A percentile compares a stretch with the other conserved stretches of the same genome.
Evolutionary conservation across 2,329 filamentous ascomycete genomes (phyloP).

Genomic region (Metarhizium album): DNA sequence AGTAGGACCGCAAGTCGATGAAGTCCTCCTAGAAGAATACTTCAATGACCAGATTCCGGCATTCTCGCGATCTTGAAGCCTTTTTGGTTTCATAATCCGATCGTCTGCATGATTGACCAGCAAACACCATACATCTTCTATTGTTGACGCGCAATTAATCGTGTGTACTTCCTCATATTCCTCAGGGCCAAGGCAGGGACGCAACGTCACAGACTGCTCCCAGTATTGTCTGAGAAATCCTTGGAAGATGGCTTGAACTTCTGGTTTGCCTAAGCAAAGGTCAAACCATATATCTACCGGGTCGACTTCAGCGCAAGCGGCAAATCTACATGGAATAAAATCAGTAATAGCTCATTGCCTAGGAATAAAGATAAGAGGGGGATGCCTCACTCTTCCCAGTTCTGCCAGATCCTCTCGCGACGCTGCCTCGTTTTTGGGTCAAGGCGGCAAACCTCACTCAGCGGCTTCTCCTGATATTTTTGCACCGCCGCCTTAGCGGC

Average conservation of each 20-base stretch:
- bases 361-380: background rate
- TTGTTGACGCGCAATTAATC: background rate
- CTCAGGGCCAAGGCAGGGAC: slow-evolving; percentile 4
- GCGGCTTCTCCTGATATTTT: slow-evolving; percentile 1
- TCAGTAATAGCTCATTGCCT: background rate
- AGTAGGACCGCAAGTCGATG: background rate
- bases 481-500: slow-evolving; percentile 1
- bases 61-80: slow-evolving; percentile 1
- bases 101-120: slow-evolving; percentile 2
- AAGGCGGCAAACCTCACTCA: slow-evolving; percentile 1
- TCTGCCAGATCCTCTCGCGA: slow-evolving; percentile 2
- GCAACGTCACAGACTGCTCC: background rate
- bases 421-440: slow-evolving; percentile 3
- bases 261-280: slow-evolving; percentile 1
- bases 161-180: slow-evolving; percentile 4
- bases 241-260: background rate
- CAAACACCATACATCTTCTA: slow-evolving; percentile 1
- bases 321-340: slow-evolving; percentile 1
- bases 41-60: slow-evolving; percentile 1
- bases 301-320: background rate
- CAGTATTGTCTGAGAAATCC: slow-evolving; percentile 1
- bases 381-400: slow-evolving; percentile 2
- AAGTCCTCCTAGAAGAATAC: background rate
- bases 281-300: slow-evolving; percentile 1
- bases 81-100: slow-evolving; percentile 1